Evolutionary conservation across 306 rosid genomes (phyloP), one percentile per base, ranked within the genome.

Genomic region (Vigna unguiculata): DNA sequence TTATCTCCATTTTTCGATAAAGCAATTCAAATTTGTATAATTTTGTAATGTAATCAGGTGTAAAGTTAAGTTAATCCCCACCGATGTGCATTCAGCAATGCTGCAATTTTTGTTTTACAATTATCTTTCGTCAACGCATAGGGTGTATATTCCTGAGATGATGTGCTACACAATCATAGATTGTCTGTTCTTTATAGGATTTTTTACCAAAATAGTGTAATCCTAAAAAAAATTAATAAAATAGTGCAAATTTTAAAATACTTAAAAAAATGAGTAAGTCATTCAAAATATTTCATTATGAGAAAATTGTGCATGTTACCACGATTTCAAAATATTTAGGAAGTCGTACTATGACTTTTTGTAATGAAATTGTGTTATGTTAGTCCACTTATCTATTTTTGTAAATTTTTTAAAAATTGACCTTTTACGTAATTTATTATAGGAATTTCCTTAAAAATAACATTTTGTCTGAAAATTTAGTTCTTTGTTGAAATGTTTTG

Each of bases 61-160:
- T 77, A 59, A 55, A 61, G 64, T 51, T 32, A 59, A 59, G 59
- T 46, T 72, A 72, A 55, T 55, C 52, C 38, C 10, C 7, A n/a
- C n/a, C n/a, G n/a, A n/a, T n/a, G 28, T 36, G 54, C 38, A 41
- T 22, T 66, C 21, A 62, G 16, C 68, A 61, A 9, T 3, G 13
- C 28, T 10, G 57, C 13, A 17, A 10, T 17, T n/a, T 48, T 49
- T 49, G 10, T 49, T 49, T n/a, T 52, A 9, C 25, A 8, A 19
- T 52, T 52, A 17, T 52, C 58, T 16, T 48, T 49, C 54, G n/a
- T n/a, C 54, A 16, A 49, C 21, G 10, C n/a, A 16, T 47, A 16
- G 8, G 20, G 19, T 16, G 20, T 51, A 2, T 52, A 52, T 52
- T 52, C 4, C 15, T 3, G 15, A 13, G 7, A 20, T 54, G 21